Percentiles rank a stretch among this genome's conserved stretches.
Conservation (phyloP, 1,284 basidiomycete genomes). For the Trichosporon sp. region DNA sequence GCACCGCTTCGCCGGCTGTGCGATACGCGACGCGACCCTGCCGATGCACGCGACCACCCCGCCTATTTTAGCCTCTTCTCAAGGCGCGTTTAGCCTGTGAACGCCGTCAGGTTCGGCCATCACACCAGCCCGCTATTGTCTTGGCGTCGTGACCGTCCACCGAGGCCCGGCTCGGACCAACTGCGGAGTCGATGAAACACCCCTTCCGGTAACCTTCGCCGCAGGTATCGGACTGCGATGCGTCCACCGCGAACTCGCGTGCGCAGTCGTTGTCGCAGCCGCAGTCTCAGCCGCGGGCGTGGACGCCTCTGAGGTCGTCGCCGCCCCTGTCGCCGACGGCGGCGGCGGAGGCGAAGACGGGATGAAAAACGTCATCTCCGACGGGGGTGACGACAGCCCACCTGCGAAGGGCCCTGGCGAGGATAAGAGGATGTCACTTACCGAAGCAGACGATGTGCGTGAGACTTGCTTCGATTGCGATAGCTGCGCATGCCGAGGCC, state of each 20-base stretch:
- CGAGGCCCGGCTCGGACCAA: background rate
- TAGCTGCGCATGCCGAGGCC: background rate
- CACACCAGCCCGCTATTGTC: background rate
- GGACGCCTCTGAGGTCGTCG: too few species aligned
- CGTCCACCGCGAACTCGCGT: background rate
- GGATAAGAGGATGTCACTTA: slow-evolving; percentile 1
- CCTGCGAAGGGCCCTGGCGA: background rate
- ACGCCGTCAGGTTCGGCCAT: background rate
- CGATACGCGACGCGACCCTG: background rate
- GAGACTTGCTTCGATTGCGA: background rate
- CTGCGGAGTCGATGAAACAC: background rate
- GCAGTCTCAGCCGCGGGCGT: background rate
- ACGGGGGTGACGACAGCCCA: background rate
- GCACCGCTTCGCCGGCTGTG: background rate
- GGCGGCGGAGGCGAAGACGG: background rate
- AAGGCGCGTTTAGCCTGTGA: background rate
- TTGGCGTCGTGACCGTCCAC: slow-evolving; percentile 1
- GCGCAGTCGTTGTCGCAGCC: background rate
- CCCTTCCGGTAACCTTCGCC: background rate
- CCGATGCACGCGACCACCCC: background rate
- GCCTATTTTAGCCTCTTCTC: background rate
- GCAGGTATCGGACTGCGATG: background rate
- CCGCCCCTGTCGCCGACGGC: background rate
- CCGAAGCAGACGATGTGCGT: slow-evolving; percentile 6
- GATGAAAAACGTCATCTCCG: slow-evolving; percentile 1